phyloP scores from a whole-genome alignment of 192 early-diverging fungal genomes.

The Rhizophagus sp. region DNA sequence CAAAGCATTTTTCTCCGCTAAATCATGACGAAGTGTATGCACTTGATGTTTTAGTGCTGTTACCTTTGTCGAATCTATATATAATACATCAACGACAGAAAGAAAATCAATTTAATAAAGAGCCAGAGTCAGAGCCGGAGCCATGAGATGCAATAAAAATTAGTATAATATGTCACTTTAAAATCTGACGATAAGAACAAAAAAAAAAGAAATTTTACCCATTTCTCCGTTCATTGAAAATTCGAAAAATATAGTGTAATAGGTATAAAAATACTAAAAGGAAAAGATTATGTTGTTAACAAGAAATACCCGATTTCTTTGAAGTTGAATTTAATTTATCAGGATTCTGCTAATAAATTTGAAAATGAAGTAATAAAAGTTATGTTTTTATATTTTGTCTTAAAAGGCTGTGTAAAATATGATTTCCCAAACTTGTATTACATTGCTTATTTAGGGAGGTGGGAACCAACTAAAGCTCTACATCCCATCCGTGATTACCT shows the following conservation, averaged over 20 bases:
- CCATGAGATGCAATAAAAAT: neutral
- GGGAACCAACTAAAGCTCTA: neutral
- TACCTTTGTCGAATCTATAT: conserved; percentile 16
- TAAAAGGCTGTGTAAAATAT: neutral
- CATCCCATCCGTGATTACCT: neutral
- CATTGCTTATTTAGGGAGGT: neutral
- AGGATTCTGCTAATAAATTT: too few relatives aligned
- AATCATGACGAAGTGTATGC: conserved; percentile 21
- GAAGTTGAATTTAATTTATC: too few relatives aligned
- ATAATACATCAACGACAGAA: neutral
- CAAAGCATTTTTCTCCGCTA: conserved; percentile 29
- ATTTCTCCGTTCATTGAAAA: neutral
- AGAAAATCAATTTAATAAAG: neutral
- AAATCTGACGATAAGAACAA: neutral
- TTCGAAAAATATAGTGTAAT: neutral
- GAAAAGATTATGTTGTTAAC: too few relatives aligned
- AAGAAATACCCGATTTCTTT: too few relatives aligned
- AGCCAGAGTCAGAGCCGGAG: neutral
- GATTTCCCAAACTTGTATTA: neutral
- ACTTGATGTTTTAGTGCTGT: conserved; percentile 21
- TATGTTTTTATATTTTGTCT: too few relatives aligned
- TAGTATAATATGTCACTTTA: neutral
- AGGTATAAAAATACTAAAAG: neutral
- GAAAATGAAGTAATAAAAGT: too few relatives aligned
- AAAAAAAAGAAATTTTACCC: neutral